These are phyloP conservation scores for Citeromyces matritensis DNA, from an alignment of 805 yeast genomes.

Conservation along the genomic window DNA sequence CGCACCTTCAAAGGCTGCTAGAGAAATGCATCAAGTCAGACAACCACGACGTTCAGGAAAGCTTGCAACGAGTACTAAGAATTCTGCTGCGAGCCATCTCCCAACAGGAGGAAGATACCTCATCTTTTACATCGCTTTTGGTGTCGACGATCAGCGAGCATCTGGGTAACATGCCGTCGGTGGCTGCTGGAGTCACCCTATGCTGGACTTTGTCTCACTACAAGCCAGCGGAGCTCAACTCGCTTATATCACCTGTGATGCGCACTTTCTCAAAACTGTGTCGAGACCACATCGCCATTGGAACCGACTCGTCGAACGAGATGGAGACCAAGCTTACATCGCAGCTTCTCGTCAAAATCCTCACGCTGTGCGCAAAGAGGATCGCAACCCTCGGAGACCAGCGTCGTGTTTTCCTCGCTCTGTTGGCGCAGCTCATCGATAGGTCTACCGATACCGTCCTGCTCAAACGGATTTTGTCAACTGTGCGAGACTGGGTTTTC, in stretches of 20 bases:
- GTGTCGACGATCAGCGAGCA: conserved; percentile 68
- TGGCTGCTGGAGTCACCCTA: conserved; percentile 76
- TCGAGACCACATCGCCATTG: conserved; percentile 63
- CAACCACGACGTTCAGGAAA: conserved; percentile 78
- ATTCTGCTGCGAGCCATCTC: conserved; percentile 54
- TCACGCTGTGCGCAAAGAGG: conserved; percentile 66
- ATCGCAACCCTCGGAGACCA: conserved; percentile 87
- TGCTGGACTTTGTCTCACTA: conserved; percentile 71
- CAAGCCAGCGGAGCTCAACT: conserved; percentile 61
- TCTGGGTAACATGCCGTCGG: conserved; percentile 50
- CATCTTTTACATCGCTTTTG: conserved; percentile 43
- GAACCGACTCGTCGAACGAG: conserved; percentile 20
- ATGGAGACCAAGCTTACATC: conserved; percentile 74
- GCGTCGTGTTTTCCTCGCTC: conserved; percentile 72
- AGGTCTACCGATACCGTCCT: conserved; percentile 69
- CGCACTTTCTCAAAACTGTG: conserved; percentile 81
- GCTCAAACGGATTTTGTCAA: conserved; percentile 55
- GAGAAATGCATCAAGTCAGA: conserved; percentile 75
- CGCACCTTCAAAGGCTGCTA: conserved; percentile 54
- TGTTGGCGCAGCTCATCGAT: conserved; percentile 83
- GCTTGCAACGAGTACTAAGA: conserved; percentile 60
- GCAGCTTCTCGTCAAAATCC: conserved; percentile 55
- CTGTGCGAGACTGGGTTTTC: conserved; percentile 85
- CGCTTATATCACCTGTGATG: conserved; percentile 63
- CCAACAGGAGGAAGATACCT: conserved; percentile 40